A percentile compares a stretch with the other conserved stretches of the same genome.
Evolutionary conservation across 2,329 filamentous ascomycete species (phyloP).

Genomic region (Fusarium xylarioides): DNA sequence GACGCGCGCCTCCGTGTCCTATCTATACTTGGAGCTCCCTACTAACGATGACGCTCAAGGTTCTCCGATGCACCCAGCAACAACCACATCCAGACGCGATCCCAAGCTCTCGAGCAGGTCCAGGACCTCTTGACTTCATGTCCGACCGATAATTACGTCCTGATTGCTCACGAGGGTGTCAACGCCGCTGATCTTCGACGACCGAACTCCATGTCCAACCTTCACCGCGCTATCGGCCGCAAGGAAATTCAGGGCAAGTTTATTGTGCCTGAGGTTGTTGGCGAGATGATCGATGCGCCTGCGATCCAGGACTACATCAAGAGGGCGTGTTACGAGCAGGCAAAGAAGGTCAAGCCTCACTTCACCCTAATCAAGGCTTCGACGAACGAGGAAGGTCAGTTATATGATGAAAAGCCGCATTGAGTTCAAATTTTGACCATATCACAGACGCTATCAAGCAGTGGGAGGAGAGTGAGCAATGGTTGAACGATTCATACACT

Average conservation of each 20-base stretch:
- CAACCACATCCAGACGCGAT: slow-evolving; percentile 60
- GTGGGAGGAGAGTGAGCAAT: slow-evolving; percentile 20
- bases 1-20: slow-evolving; percentile 43
- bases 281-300: slow-evolving; percentile 53
- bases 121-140: slow-evolving; percentile 69
- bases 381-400: slow-evolving; percentile 56
- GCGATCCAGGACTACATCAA: slow-evolving; percentile 57
- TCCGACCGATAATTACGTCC: slow-evolving; percentile 78
- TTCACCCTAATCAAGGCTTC: slow-evolving; percentile 54
- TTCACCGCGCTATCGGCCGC: slow-evolving; percentile 54
- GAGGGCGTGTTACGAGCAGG: slow-evolving; percentile 54
- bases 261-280: slow-evolving; percentile 67
- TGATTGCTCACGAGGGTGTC: slow-evolving; percentile 81
- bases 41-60: slow-evolving; percentile 36
- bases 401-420: background rate
- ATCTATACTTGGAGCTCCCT: slow-evolving; percentile 34
- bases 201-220: slow-evolving; percentile 60
- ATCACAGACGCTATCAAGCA: slow-evolving; percentile 9
- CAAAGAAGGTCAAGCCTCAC: slow-evolving; percentile 51
- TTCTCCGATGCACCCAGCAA: slow-evolving; percentile 48
- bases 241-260: slow-evolving; percentile 51
- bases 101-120: slow-evolving; percentile 54
- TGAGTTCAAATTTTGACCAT: background rate
- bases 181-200: slow-evolving; percentile 73
- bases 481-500: slow-evolving; percentile 66